Base-by-base conservation (phyloP, 2,329 filamentous ascomycete genomes). In the Talaromyces sp. region DNA sequence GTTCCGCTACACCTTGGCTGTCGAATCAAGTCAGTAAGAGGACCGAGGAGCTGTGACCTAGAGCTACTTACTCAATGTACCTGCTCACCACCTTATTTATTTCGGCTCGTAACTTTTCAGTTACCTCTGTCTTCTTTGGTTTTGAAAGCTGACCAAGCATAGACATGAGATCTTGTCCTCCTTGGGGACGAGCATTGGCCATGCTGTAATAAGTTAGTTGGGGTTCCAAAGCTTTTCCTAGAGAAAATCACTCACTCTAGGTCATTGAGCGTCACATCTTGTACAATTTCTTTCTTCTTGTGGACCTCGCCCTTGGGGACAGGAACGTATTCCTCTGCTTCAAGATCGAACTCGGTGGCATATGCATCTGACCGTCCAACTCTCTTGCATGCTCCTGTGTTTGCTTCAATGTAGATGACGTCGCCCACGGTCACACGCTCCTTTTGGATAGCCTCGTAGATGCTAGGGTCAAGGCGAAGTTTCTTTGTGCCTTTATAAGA, bases 71-170 rank as follows among this genome's bases (percentile, higher is more conserved):
- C 61, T 98, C 95, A 69, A 99, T 99, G 79, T 98, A 99, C 77
- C 94, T 92, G 83, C 92, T 96, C 68, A 99, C 95, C 33, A 99
- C 94, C 81, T 98, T 98, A 86, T 99, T 97, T 81, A 99, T 98
- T 81, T 99, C 95, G 61, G 86, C 83, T 64, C 95, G 87, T 72
- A 99, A 82, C 82, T 99, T 99, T 79, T 99, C 95, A 33, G 95
- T 99, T 72, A 99, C 98, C 77, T 99, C 95, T 5, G 95, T 99
- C 88, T 97, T 97, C 82, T 96, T 96, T 65, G 95, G 95, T 85
- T 98, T 98, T 92, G 98, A 97, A 72, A 99, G 81, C 79, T 99
- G 95, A 70, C 95, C 95, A 94, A 99, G 98, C 95, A 99, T 98
- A 81, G 93, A 97, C 93, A 99, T 98, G 68, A 99, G 96, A 76